Conservation (phyloP, 495 filamentous ascomycete genomes). For the Hypoxylon cercidicola region DNA sequence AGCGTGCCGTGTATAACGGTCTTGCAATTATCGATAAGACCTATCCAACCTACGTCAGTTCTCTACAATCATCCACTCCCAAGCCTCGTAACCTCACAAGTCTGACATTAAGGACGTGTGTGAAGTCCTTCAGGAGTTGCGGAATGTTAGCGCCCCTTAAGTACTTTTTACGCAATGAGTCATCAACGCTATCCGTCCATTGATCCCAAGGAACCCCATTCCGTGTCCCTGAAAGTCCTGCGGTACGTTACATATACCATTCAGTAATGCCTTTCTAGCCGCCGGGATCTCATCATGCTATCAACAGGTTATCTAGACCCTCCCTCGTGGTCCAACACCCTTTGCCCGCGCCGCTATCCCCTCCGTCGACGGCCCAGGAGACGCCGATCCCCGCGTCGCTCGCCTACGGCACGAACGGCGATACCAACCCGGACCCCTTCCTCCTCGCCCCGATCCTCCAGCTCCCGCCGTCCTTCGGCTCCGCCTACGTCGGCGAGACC, state of each 20-base stretch:
- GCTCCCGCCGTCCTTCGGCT: constrained; percentile 92
- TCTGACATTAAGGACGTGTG: constrained; percentile 1
- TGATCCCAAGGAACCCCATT: constrained; percentile 79
- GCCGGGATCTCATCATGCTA: constrained; percentile 24
- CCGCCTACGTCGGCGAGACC: constrained; percentile 93
- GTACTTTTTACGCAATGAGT: constrained; percentile 49
- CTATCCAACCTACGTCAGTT: not conserved
- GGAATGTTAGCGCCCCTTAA: constrained; percentile 6
- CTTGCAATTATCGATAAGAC: not conserved
- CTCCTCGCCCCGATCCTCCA: constrained; percentile 72
- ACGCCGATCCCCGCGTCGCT: constrained; percentile 56
- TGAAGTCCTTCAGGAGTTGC: not conserved
- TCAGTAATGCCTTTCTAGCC: not conserved
- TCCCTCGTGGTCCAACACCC: constrained; percentile 65
- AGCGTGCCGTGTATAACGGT: too few relatives aligned
- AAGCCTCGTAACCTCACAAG: not conserved
- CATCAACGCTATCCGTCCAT: constrained; percentile 66
- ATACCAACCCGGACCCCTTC: constrained; percentile 58
- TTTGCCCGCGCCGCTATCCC: constrained; percentile 43
- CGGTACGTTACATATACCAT: constrained; percentile 54
- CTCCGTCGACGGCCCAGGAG: constrained; percentile 20
- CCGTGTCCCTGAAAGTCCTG: constrained; percentile 85
- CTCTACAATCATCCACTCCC: not conserved
- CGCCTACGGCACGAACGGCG: constrained; percentile 50
- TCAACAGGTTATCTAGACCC: constrained; percentile 60